These are phyloP conservation scores for Fibroporia radiculosa DNA, from an alignment of 768 basidiomycete species.

Conservation along the genomic window DNA sequence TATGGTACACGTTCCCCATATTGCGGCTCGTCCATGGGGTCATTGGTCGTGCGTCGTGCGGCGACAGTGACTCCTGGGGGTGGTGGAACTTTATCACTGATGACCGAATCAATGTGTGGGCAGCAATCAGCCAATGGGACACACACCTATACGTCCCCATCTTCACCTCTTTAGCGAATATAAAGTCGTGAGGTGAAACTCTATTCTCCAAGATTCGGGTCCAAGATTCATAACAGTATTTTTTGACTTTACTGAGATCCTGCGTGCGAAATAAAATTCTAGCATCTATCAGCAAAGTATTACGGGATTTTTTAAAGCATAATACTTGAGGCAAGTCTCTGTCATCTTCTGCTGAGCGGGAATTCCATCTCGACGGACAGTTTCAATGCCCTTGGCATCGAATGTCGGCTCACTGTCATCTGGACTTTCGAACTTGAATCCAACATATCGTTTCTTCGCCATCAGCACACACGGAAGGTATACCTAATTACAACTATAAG, in stretches of 20 bases:
- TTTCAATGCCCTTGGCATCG: conserved; percentile 98
- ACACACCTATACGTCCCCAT: conserved; percentile 86
- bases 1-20: conserved; percentile 94
- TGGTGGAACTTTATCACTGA: conserved; percentile 75
- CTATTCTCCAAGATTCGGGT: conserved; percentile 73
- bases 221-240: conserved; percentile 83
- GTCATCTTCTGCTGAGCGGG: conserved; percentile 90
- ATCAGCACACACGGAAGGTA: conserved; percentile 92
- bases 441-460: conserved; percentile 98
- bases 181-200: conserved; percentile 85
- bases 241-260: conserved; percentile 84
- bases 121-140: background rate
- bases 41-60: conserved; percentile 60
- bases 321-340: conserved; percentile 82
- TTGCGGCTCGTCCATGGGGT: conserved; percentile 78
- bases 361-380: conserved; percentile 87
- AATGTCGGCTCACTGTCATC: conserved; percentile 76
- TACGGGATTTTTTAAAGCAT: background rate
- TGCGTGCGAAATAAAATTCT: conserved; percentile 89
- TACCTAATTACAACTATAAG: conserved; percentile 43
- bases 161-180: conserved; percentile 89
- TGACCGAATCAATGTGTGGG: background rate
- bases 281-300: background rate
- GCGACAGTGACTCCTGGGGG: conserved; percentile 92
- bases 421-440: conserved; percentile 86